A percentile compares a stretch with the other conserved stretches of the same genome.
Evolutionary conservation across 139 green algal genomes (phyloP).

Genomic region (Chlorella sp.): DNA sequence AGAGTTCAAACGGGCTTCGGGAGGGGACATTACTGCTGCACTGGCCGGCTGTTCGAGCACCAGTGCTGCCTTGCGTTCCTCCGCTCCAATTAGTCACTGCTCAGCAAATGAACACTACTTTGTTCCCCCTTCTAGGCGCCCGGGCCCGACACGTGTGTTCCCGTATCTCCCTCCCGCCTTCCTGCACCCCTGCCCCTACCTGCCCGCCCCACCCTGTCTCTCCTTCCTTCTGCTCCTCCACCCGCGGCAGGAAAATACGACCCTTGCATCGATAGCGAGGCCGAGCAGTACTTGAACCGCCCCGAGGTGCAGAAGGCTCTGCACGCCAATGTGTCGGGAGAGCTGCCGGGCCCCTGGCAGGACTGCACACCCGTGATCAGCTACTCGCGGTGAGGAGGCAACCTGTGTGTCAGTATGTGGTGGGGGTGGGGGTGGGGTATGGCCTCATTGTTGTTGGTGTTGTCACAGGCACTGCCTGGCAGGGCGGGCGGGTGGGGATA

Average conservation of each 20-base stretch:
- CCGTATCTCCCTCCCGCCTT: background rate
- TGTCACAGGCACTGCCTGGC: background rate
- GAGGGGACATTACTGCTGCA: too few relatives aligned
- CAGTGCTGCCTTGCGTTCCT: too few relatives aligned
- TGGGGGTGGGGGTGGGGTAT: too few relatives aligned
- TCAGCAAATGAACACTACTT: too few relatives aligned
- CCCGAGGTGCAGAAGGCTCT: constrained; percentile 74
- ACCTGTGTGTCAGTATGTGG: background rate
- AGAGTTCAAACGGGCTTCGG: too few relatives aligned
- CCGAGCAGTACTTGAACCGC: constrained; percentile 81
- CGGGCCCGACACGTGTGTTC: too few relatives aligned
- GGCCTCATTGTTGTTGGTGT: too few relatives aligned
- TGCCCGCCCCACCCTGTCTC: background rate
- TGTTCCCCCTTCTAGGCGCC: too few relatives aligned
- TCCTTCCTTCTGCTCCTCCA: background rate
- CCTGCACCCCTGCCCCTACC: background rate
- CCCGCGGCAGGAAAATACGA: constrained; percentile 60
- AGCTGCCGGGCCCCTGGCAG: constrained; percentile 53
- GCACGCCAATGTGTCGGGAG: constrained; percentile 52
- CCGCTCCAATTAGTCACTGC: too few relatives aligned
- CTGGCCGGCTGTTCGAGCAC: too few relatives aligned
- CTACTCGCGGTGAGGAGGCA: constrained; percentile 50
- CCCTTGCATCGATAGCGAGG: constrained; percentile 79
- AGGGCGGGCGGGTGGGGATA: background rate
- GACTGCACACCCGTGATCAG: constrained; percentile 61